phyloP scores from a whole-genome alignment of 2,329 filamentous ascomycete genomes.

The Cryphonectria naterciae region DNA sequence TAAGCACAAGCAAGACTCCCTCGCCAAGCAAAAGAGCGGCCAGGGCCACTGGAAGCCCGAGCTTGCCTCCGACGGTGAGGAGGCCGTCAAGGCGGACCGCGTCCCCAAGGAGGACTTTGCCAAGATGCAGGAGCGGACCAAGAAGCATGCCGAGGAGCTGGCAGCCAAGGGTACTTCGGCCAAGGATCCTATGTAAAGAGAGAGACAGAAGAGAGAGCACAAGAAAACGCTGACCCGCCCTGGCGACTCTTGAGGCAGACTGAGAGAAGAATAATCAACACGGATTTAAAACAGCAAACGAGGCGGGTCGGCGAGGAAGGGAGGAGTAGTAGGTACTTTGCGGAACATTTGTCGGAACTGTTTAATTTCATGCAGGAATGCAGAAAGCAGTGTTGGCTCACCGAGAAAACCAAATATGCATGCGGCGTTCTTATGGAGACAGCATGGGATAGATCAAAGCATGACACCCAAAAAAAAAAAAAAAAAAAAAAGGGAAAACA shows the following conservation, averaged over 20 bases:
- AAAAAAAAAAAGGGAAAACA: not conserved
- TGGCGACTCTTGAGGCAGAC: not conserved
- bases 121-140: slow-evolving; percentile 63
- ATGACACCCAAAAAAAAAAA: not conserved
- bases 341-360: not conserved
- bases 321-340: not conserved
- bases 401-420: not conserved
- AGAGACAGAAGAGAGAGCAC: not conserved
- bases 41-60: slow-evolving; percentile 77
- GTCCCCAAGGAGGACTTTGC: slow-evolving; percentile 47
- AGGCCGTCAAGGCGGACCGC: slow-evolving; percentile 72
- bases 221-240: not conserved
- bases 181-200: slow-evolving; percentile 38
- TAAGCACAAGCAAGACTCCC: slow-evolving; percentile 63
- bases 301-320: not conserved
- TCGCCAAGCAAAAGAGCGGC: slow-evolving; percentile 70
- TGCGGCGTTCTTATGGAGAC: not conserved
- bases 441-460: not conserved
- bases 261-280: not conserved
- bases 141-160: slow-evolving; percentile 54
- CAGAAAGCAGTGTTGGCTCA: not conserved
- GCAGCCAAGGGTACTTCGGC: slow-evolving; percentile 54
- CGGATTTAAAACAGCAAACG: not conserved
- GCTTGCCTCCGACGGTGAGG: slow-evolving; percentile 79
- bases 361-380: not conserved